These are phyloP conservation scores for Colletotrichum cordylinicola DNA, from an alignment of 2,329 filamentous ascomycete species.

Conservation along the genomic window DNA sequence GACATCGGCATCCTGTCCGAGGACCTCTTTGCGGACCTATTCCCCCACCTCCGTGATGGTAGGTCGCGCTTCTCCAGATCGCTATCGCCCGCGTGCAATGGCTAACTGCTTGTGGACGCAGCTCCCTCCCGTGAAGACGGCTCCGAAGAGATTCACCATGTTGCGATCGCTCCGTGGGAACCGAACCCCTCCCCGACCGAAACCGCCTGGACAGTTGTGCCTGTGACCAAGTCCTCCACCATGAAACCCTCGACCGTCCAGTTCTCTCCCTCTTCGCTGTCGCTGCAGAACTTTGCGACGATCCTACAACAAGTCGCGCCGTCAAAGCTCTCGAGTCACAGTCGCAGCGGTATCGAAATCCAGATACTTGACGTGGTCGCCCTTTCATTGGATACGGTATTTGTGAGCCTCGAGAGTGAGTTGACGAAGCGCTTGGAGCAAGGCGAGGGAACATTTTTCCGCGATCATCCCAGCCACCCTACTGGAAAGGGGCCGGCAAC, in stretches of 20 bases:
- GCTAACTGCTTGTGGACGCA: neutral
- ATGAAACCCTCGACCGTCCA: constrained; percentile 80
- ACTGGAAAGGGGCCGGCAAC: constrained; percentile 37
- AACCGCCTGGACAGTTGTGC: constrained; percentile 84
- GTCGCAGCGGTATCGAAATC: constrained; percentile 82
- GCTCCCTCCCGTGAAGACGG: constrained; percentile 21
- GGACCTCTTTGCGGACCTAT: constrained; percentile 83
- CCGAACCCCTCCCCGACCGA: constrained; percentile 64
- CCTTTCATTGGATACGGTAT: constrained; percentile 82
- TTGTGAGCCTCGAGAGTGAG: constrained; percentile 84
- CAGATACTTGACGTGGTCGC: constrained; percentile 82
- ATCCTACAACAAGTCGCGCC: constrained; percentile 75
- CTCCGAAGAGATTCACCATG: constrained; percentile 57
- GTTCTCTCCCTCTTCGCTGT: constrained; percentile 74
- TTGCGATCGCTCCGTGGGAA: constrained; percentile 78
- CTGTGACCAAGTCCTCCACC: constrained; percentile 69
- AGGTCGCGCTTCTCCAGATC: constrained; percentile 30
- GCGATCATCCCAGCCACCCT: constrained; percentile 56
- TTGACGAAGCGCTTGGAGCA: constrained; percentile 81
- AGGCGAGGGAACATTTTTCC: constrained; percentile 82
- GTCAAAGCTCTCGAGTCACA: constrained; percentile 74
- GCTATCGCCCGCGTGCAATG: neutral
- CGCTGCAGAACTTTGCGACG: constrained; percentile 80
- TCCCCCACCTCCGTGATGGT: constrained; percentile 66
- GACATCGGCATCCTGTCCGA: constrained; percentile 87